Conservation (phyloP, 2,329 filamentous ascomycete genomes). For the Colletotrichum eremochloae region DNA sequence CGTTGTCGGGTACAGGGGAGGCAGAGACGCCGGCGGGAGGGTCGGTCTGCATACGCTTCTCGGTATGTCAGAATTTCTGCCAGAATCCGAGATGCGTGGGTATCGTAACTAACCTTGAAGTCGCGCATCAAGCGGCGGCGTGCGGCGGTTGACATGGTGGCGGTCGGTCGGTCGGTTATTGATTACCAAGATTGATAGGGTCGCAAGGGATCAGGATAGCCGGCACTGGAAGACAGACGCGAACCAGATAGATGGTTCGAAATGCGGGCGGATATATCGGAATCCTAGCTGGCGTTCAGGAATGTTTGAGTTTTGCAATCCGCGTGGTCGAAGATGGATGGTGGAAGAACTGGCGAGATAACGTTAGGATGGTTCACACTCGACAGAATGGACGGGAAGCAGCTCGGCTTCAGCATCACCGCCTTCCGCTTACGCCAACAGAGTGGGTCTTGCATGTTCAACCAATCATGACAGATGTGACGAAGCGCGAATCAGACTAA, state of each 20-base stretch:
- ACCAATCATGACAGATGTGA: constrained; percentile 23
- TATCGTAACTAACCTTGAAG: constrained; percentile 81
- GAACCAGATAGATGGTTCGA: background rate
- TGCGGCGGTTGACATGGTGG: constrained; percentile 85
- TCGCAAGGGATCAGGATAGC: constrained; percentile 10
- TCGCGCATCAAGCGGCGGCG: constrained; percentile 98
- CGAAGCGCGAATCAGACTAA: constrained; percentile 38
- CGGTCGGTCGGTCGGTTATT: constrained; percentile 33
- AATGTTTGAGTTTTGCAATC: constrained; percentile 17
- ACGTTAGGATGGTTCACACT: constrained; percentile 12
- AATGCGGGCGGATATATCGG: background rate
- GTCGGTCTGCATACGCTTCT: constrained; percentile 97
- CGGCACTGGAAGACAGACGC: constrained; percentile 9
- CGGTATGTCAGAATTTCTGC: constrained; percentile 26
- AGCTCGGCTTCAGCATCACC: constrained; percentile 27
- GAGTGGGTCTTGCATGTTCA: background rate
- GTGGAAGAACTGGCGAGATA: constrained; percentile 15
- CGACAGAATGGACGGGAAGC: constrained; percentile 38
- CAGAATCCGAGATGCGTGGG: background rate
- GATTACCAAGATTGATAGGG: constrained; percentile 30
- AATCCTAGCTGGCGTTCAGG: background rate
- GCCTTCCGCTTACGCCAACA: constrained; percentile 37
- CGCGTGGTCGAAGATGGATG: constrained; percentile 7
- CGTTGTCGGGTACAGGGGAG: constrained; percentile 94
- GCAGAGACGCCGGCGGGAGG: constrained; percentile 97